These are phyloP conservation scores for Malassezia slooffiae DNA, from an alignment of 1,284 basidiomycete species.

Conservation along the genomic window DNA sequence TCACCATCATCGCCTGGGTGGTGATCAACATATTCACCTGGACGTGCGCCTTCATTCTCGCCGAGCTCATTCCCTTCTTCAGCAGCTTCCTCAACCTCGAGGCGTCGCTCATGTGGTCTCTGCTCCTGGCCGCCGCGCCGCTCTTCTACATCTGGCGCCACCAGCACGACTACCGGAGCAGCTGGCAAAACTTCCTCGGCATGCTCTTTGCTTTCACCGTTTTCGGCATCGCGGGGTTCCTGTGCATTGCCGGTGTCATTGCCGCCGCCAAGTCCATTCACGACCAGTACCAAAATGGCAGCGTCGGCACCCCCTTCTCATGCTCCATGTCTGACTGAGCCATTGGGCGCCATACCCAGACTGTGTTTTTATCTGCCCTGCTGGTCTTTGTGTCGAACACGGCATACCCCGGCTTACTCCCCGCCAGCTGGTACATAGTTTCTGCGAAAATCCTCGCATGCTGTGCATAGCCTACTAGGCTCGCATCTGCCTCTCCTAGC, in stretches of 20 bases:
- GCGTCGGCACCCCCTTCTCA: constrained; percentile 44
- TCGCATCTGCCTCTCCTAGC: too few relatives aligned
- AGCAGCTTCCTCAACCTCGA: constrained; percentile 25
- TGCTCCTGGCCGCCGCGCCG: constrained; percentile 24
- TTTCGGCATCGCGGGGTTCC: constrained; percentile 40
- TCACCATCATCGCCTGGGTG: constrained; percentile 23
- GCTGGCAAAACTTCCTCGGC: constrained; percentile 19
- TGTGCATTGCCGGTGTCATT: constrained; percentile 47
- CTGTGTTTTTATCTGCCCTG: too few relatives aligned
- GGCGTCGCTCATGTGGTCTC: constrained; percentile 30
- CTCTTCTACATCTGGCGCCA: constrained; percentile 32
- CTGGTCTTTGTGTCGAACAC: too few relatives aligned
- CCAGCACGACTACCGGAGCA: constrained; percentile 20
- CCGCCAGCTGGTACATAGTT: too few relatives aligned
- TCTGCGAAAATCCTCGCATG: too few relatives aligned
- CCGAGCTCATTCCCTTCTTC: constrained; percentile 35
- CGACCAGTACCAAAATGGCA: constrained; percentile 37
- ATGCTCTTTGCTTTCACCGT: constrained; percentile 28
- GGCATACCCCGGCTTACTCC: too few relatives aligned
- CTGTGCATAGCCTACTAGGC: too few relatives aligned
- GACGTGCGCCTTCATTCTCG: constrained; percentile 28
- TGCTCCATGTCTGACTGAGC: constrained; percentile 27
- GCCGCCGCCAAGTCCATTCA: constrained; percentile 43
- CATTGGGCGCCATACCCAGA: too few relatives aligned
- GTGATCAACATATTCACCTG: constrained; percentile 33